Evolutionary conservation across 2,329 filamentous ascomycete genomes (phyloP).

Genomic region (Sarocladium strictum): DNA sequence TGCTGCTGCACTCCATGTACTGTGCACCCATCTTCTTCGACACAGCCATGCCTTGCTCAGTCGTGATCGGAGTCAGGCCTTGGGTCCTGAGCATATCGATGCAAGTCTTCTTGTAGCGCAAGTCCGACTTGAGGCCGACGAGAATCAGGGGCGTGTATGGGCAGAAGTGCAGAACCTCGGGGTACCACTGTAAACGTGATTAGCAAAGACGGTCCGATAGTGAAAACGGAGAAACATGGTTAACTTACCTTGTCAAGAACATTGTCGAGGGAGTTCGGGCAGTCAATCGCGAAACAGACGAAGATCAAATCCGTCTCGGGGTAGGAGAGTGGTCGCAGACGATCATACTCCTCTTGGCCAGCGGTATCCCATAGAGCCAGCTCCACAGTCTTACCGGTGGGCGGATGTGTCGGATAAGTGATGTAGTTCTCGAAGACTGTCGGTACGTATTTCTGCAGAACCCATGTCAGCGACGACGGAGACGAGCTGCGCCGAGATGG

Average conservation of each 20-base stretch:
- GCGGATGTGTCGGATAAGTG: slow-evolving; percentile 84
- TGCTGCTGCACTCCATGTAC: slow-evolving; percentile 98
- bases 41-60: slow-evolving; percentile 80
- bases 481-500: no score
- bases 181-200: slow-evolving; percentile 73
- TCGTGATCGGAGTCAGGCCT: slow-evolving; percentile 88
- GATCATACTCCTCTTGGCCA: slow-evolving; percentile 97
- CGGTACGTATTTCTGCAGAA: slow-evolving; percentile 92
- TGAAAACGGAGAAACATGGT: slow-evolving; percentile 14
- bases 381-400: slow-evolving; percentile 89
- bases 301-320: slow-evolving; percentile 97
- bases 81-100: slow-evolving; percentile 99
- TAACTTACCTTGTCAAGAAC: slow-evolving; percentile 86
- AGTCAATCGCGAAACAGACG: slow-evolving; percentile 98
- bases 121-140: slow-evolving; percentile 92
- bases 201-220: neutral
- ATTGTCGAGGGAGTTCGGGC: slow-evolving; percentile 95
- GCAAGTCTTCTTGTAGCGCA: slow-evolving; percentile 90
- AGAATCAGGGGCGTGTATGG: slow-evolving; percentile 94
- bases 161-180: slow-evolving; percentile 97
- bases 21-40: slow-evolving; percentile 89
- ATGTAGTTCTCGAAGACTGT: slow-evolving; percentile 99
- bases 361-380: slow-evolving; percentile 97
- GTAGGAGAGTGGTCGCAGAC: slow-evolving; percentile 90
- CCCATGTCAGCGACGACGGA: slow-evolving; percentile 5